Evolutionary conservation across 257 asterid genomes (phyloP), one percentile per base, ranked within the genome.

Genomic region (Solanum medicagineum): DNA sequence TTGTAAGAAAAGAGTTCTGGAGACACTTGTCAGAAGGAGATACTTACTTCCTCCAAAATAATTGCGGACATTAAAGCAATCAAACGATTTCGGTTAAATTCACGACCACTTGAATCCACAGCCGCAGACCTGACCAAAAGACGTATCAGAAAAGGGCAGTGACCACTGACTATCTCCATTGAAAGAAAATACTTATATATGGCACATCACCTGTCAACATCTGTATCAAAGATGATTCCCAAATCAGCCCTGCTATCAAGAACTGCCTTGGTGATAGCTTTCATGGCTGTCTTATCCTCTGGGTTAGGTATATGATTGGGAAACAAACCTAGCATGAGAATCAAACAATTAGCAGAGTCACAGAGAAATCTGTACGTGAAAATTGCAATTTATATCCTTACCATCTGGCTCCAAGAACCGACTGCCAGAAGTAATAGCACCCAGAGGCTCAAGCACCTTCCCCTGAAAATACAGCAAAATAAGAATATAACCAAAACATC

Each of bases 291-390:
- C 89, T 93, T 95, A 87, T 97, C 98, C 91, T 97, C 99, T 4
- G 99, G 99, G 87, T 97, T 97, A 66, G 99, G 99, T 90, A 97
- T 97, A 89, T 95, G 99, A 92, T 97, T 97, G 69, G 99, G 99
- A 87, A 97, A 97, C 89, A 91, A 89, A 85, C 99, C 99, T 97
- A 89, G 54, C 49, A 79, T 79, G 54, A 91, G 53, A 85, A 85
- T 85, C 54, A 57, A 36, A 86, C 80, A 6, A 4, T 75, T 63
- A 84, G 49, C 74, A 82, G 57, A 22, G 24, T 49, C 47, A 73
- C 45, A 56, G 59, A 79, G 26, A 81, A 79, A 51, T 66, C 66
- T 65, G 42, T 17, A 80, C 32, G 84, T 45, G 73, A 66, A 83
- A 55, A 44, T 81, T 84, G 84, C 66, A 56, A 85, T 85, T 74